A percentile compares a stretch with the other conserved stretches of the same genome.
Evolutionary conservation across 2,329 filamentous ascomycete genomes (phyloP).

Genomic region (Colletotrichum graminicola): DNA sequence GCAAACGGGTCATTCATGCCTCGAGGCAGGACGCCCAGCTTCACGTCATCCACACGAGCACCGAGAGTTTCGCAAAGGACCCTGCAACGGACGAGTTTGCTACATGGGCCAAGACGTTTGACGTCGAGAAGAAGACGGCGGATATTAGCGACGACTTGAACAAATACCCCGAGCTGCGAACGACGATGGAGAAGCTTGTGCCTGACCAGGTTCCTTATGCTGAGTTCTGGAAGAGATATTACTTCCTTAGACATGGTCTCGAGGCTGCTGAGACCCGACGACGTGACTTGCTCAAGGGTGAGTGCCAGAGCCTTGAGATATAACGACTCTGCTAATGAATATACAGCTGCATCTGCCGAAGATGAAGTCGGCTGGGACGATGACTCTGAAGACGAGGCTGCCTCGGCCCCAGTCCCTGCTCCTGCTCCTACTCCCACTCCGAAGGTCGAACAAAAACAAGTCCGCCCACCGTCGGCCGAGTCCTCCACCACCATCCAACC

Average conservation of each 20-base stretch:
- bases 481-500: slow-evolving; percentile 74
- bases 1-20: slow-evolving; percentile 93
- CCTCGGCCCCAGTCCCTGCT: slow-evolving; percentile 51
- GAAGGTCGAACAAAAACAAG: slow-evolving; percentile 48
- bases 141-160: slow-evolving; percentile 85
- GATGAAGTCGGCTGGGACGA: slow-evolving; percentile 81
- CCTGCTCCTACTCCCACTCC: slow-evolving; percentile 39
- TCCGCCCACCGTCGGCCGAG: slow-evolving; percentile 62
- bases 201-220: slow-evolving; percentile 90
- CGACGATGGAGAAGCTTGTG: slow-evolving; percentile 96
- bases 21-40: slow-evolving; percentile 95
- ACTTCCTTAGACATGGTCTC: slow-evolving; percentile 92
- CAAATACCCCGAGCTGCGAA: slow-evolving; percentile 85
- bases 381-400: slow-evolving; percentile 68
- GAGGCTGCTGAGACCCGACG: slow-evolving; percentile 92
- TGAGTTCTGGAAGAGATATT: slow-evolving; percentile 95
- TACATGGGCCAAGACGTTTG: slow-evolving; percentile 79
- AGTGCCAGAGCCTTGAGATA: slow-evolving; percentile 45
- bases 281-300: slow-evolving; percentile 92
- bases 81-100: slow-evolving; percentile 81
- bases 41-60: slow-evolving; percentile 90
- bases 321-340: slow-evolving; percentile 34
- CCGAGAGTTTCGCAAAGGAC: slow-evolving; percentile 86
- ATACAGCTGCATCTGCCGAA: slow-evolving; percentile 73
- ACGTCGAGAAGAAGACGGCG: slow-evolving; percentile 85